Base-by-base conservation (phyloP, 139 green algal species). In the Limnomonas spitsbergensis region DNA sequence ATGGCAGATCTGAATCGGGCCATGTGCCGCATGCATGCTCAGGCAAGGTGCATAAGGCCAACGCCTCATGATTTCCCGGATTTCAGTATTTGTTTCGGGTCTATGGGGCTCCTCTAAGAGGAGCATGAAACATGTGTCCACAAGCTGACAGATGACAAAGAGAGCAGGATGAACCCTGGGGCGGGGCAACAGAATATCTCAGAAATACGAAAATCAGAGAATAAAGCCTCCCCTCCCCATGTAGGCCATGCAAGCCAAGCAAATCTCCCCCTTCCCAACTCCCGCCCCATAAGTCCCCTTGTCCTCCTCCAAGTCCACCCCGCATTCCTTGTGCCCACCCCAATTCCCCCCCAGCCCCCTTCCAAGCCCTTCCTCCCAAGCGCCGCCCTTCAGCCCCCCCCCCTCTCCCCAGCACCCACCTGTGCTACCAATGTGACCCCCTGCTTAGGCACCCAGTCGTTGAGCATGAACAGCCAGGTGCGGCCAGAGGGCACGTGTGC, bases 381-480 rank as follows among this genome's bases (percentile, higher is more conserved):
- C 4, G 7, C 56, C 9, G 9, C n/a, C 29, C 56, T 38, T 47
- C 26, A 14, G 31, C 61, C 40, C 4, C 40, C n/a, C 40, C 61
- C 39, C 61, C 40, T 66, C 40, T 24, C 26, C 9, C 39, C 70
- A n/a, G 66, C 27, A 66, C 6, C 7, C 70, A 77, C 70, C 39
- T 77, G 70, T 24, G 70, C 39, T 29, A 3, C 66, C 27, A 80
- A 37, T 20, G 38, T 72, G 56, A 40, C 72, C 27, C 77, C 69
- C 14, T 29, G 27, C 40, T 82, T 84, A 38, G 83, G 83, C 72
- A 84, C 52, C 83, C 83, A 87, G 66, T 82, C 56, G 6, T 54
- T 53, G 53, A 79, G 76, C 26, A 68, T 35, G 80, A 88, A 88
- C 31, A 40, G 34, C 83, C 83, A 88, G 37, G 74, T 36, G 3